These are phyloP conservation scores for Henckelia pumila DNA, from an alignment of 257 asterid genomes.

Conservation along the genomic window DNA sequence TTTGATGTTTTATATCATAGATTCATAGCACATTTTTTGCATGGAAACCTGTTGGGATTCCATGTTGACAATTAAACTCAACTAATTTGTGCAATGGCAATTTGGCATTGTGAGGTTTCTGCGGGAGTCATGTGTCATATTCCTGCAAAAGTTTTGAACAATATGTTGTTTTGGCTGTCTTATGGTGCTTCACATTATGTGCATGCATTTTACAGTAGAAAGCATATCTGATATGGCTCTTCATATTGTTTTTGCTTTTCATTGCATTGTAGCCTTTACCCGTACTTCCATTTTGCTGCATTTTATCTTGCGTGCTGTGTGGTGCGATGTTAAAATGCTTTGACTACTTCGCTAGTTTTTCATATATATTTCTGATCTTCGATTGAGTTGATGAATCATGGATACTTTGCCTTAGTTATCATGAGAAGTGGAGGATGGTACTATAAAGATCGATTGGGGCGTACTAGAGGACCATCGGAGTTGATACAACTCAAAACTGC, in stretches of 20 bases:
- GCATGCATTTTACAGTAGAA: background rate
- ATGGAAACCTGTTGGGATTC: constrained; percentile 8
- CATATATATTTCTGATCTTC: constrained; percentile 1
- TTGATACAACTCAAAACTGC: constrained; percentile 94
- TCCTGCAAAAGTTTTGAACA: background rate
- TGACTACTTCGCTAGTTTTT: background rate
- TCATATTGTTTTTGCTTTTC: background rate
- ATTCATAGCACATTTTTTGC: too few species aligned
- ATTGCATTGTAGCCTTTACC: background rate
- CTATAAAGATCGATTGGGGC: constrained; percentile 96
- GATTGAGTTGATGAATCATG: constrained; percentile 16
- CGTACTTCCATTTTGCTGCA: background rate
- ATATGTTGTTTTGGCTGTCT: background rate
- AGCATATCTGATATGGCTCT: background rate
- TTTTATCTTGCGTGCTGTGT: background rate
- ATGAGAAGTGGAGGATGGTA: constrained; percentile 83
- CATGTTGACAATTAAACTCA: constrained; percentile 2
- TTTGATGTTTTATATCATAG: background rate
- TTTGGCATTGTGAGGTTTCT: too few species aligned
- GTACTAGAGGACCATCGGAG: constrained; percentile 95
- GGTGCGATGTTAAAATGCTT: background rate
- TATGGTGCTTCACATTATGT: background rate
- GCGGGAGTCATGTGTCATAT: background rate
- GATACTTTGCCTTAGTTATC: constrained; percentile 51
- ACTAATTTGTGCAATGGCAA: background rate